Conservation (phyloP, 495 filamentous ascomycete genomes). For the Oidiodendron maius region DNA sequence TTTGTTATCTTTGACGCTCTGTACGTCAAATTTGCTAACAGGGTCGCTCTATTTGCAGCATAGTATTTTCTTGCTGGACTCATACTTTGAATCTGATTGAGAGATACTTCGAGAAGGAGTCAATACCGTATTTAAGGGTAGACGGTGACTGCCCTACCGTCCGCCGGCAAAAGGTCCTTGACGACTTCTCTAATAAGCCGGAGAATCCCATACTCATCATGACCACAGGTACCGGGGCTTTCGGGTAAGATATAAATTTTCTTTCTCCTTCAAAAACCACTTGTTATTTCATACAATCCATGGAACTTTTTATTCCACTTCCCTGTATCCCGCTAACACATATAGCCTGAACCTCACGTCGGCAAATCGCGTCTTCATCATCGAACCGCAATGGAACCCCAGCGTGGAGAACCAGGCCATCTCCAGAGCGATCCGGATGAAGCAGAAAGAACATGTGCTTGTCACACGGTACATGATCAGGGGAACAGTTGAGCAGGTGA, state of each 20-base stretch:
- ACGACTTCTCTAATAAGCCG: no score
- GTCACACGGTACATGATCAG: constrained; percentile 37
- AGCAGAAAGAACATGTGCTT: constrained; percentile 36
- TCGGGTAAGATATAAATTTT: constrained; percentile 35
- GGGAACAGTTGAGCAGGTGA: constrained; percentile 42
- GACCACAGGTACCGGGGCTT: constrained; percentile 44
- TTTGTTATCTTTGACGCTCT: no score
- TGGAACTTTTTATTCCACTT: background rate
- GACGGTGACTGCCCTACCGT: no score
- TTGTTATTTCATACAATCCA: no score
- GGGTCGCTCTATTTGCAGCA: no score
- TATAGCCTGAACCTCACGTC: constrained; percentile 39
- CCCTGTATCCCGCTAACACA: background rate
- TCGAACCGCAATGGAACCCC: constrained; percentile 52
- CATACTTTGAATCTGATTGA: no score
- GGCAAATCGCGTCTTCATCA: constrained; percentile 38
- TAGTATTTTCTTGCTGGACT: no score
- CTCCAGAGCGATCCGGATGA: constrained; percentile 37
- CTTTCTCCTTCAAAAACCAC: background rate
- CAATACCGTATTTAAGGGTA: no score
- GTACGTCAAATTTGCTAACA: no score
- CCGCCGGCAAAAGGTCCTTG: no score
- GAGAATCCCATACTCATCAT: constrained; percentile 41
- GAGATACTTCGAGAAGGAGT: no score
- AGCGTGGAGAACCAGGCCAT: constrained; percentile 46